Conservation (phyloP, 805 yeast genomes). For the Ascoidea tarda region DNA sequence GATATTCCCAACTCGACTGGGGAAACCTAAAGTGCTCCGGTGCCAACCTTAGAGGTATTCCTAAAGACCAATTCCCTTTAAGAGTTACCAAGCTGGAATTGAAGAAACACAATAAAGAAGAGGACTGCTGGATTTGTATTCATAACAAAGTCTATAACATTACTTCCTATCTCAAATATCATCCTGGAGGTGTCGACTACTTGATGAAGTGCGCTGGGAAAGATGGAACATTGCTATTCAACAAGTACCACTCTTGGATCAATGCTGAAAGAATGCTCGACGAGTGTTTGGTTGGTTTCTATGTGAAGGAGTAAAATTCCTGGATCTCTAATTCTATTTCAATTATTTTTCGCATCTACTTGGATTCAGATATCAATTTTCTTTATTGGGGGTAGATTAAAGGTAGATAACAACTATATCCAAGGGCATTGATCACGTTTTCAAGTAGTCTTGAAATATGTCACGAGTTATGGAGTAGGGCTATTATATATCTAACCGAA, state of each 20-base stretch:
- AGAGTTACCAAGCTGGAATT: conserved; percentile 44
- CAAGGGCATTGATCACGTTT: too few species aligned
- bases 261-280: conserved; percentile 72
- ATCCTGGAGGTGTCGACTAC: conserved; percentile 85
- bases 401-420: too few species aligned
- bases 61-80: conserved; percentile 39
- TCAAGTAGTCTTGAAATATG: too few species aligned
- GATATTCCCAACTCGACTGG: conserved; percentile 84
- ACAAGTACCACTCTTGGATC: conserved; percentile 69
- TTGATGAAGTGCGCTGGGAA: conserved; percentile 68
- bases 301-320: conserved; percentile 9
- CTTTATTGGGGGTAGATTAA: too few species aligned
- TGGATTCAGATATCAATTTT: too few species aligned
- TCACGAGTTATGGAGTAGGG: too few species aligned
- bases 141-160: conserved; percentile 74
- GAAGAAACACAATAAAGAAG: conserved; percentile 36
- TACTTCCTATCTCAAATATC: conserved; percentile 73
- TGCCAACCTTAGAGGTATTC: conserved; percentile 37
- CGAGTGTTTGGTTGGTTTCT: conserved; percentile 61
- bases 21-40: conserved; percentile 40
- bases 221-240: conserved; percentile 67
- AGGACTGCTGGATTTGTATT: conserved; percentile 79
- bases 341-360: too few species aligned
- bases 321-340: too few species aligned
- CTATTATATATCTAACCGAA: too few species aligned